Percentiles rank a stretch among this genome's conserved stretches.
Conservation (phyloP, 176 grass and related monocot genomes). For the Panicum miliaceum region DNA sequence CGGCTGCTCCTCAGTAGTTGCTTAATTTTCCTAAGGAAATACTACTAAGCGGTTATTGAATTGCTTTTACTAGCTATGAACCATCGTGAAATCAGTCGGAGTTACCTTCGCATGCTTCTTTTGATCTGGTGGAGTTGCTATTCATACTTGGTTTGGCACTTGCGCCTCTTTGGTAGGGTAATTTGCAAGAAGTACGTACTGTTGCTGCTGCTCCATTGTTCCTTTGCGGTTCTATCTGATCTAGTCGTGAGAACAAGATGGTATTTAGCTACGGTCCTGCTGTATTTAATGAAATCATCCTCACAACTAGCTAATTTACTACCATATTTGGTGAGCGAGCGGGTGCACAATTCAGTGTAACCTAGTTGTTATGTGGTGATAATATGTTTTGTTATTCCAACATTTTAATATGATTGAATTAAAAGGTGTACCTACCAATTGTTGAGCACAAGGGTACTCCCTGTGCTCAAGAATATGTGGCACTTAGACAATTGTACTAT, state of each 20-base stretch:
- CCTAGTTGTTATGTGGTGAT: not conserved
- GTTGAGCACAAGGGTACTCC: not conserved
- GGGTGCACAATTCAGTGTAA: not conserved
- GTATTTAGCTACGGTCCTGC: not conserved
- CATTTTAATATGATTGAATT: conserved; percentile 10
- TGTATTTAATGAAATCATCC: not conserved
- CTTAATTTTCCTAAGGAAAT: not conserved
- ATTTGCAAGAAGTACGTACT: not conserved
- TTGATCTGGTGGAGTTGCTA: not conserved
- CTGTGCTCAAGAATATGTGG: not conserved
- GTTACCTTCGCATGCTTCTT: not conserved
- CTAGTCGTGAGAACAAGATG: not conserved
- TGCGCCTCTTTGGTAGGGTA: not conserved
- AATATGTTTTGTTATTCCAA: not conserved
- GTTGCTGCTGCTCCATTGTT: not conserved
- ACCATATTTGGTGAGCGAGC: not conserved
- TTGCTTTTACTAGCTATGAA: not conserved
- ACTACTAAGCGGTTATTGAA: not conserved
- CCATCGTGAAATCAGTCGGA: too few relatives aligned
- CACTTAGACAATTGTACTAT: not conserved
- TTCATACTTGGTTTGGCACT: not conserved
- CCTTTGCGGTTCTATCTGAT: not conserved
- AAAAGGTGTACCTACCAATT: not conserved
- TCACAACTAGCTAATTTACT: not conserved
- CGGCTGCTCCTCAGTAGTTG: not conserved